Conservation (phyloP, 2,329 filamentous ascomycete species). For the Hysterium pulicare region DNA sequence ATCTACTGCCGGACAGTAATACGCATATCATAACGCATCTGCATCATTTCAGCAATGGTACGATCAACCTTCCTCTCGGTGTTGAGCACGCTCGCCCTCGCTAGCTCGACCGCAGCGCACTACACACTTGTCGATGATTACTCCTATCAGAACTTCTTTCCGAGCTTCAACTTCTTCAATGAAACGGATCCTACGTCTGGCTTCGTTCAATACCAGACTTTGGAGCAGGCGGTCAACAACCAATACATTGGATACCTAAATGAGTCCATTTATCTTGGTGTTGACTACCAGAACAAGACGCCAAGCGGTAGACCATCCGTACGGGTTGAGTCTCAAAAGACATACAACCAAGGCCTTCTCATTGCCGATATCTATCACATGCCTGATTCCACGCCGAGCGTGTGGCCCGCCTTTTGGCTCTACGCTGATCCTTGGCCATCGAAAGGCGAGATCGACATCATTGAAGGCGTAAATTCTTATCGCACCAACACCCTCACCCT, state of each 20-base stretch:
- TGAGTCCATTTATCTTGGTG: constrained; percentile 37
- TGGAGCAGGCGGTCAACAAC: constrained; percentile 10
- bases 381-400: constrained; percentile 27
- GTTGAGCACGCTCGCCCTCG: neutral
- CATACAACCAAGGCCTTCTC: constrained; percentile 28
- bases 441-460: constrained; percentile 34
- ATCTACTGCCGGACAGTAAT: too few species aligned
- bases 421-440: constrained; percentile 28
- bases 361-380: constrained; percentile 35
- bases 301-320: constrained; percentile 26
- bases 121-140: constrained; percentile 28
- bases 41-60: neutral
- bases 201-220: constrained; percentile 28
- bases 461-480: constrained; percentile 35
- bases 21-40: too few species aligned
- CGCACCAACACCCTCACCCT: constrained; percentile 26
- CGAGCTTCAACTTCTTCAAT: constrained; percentile 28
- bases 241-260: constrained; percentile 19
- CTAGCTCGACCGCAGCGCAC: neutral
- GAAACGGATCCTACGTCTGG: constrained; percentile 26
- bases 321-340: constrained; percentile 28
- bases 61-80: neutral
- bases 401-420: constrained; percentile 36
- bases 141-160: constrained; percentile 30
- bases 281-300: constrained; percentile 36